Base-by-base conservation (phyloP, 2,329 filamentous ascomycete genomes). In the Colletotrichum caudatum region DNA sequence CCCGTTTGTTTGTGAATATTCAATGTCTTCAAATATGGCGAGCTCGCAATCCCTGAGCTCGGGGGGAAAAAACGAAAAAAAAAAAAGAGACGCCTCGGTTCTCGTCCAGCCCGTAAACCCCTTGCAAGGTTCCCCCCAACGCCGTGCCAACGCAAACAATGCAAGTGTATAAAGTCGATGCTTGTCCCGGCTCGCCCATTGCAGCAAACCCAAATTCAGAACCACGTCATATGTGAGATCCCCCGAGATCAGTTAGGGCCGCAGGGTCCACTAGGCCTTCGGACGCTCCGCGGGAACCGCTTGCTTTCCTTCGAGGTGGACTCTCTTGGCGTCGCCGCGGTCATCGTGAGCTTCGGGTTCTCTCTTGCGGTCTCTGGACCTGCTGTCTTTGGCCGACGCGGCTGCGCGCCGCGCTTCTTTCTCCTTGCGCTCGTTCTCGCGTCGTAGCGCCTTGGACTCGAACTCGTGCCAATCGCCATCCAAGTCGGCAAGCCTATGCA, bases 391-490 rank as follows among this genome's bases (percentile, higher is more conserved):
- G 23, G 81, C 37, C 0, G 83, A 82, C 18, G 64, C 51, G 3
- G 65, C 65, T 53, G 80, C 81, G 7, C 83, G 84, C 5, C 84
- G 82, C 9, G 85, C 86, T 65, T 89, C 87, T 68, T 85, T 84
- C 37, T 89, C 87, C 72, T 85, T 86, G 66, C 89, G 89, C 80
- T 96, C 94, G 76, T 94, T 95, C 80, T 98, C 95, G 76, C 96
- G 96, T 41, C 96, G 88, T 35, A 97, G 86, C 20, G 94, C 95
- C 83, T 99, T 99, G 67, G 94, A 97, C 83, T 99, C 96, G 77
- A 98, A 97, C 80, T 99, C 96, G 79, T 99, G 96, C 96, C 96
- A 99, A 77, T 99, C 96, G 29, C 96, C 96, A 76, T 96, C 90
- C 39, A 99, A 87, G 60, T 91, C 85, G 71, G 92, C 90, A 61